phyloP scores from a whole-genome alignment of 495 filamentous ascomycete species.

The Venustampulla echinocandica region DNA sequence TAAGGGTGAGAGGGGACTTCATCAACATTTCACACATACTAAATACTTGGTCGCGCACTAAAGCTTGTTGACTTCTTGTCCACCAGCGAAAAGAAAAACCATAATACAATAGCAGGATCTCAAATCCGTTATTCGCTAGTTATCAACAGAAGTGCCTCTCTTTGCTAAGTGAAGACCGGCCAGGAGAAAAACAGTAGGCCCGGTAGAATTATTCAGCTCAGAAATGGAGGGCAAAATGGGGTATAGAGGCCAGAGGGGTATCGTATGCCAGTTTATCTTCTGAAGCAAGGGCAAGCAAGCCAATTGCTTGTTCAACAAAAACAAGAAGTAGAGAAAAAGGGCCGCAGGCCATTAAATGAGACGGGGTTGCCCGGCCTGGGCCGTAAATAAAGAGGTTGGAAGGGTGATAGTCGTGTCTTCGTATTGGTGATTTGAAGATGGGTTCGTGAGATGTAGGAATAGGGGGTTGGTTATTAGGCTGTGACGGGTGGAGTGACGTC shows the following conservation, averaged over 20 bases:
- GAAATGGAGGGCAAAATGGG: neutral
- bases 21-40: neutral
- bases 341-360: slow-evolving; percentile 6
- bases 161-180: neutral
- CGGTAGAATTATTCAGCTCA: neutral
- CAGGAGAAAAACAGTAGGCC: neutral
- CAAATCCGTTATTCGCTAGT: neutral
- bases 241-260: slow-evolving; percentile 11
- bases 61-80: too few species aligned
- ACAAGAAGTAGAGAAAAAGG: slow-evolving; percentile 3
- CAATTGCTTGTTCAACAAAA: slow-evolving; percentile 5
- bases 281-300: too few species aligned
- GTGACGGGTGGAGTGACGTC: slow-evolving; percentile 13
- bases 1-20: neutral
- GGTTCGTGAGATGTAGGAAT: neutral
- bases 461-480: neutral
- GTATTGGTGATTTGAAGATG: too few species aligned
- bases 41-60: too few species aligned
- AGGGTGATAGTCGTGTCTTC: too few species aligned
- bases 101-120: neutral
- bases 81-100: neutral
- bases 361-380: too few species aligned
- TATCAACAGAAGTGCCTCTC: neutral
- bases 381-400: too few species aligned
- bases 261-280: slow-evolving; percentile 16